A percentile compares a stretch with the other conserved stretches of the same genome.
phyloP scores from a whole-genome alignment of 176 grass and related monocot genomes.

The Leersia perrieri region DNA sequence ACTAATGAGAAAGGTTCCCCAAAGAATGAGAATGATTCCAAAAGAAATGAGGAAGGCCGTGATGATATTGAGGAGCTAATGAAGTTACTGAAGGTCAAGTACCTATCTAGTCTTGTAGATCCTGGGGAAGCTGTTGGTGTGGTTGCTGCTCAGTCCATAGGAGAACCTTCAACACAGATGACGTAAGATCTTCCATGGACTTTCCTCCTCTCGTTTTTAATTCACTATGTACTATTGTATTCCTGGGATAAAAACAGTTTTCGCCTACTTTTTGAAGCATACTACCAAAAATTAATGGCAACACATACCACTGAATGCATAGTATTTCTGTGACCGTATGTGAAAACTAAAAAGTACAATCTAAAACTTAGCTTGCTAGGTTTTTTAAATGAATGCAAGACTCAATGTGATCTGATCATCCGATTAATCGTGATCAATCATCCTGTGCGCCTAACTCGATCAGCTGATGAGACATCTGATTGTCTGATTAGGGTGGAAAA shows the following conservation, averaged over 20 bases:
- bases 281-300: not conserved
- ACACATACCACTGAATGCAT: not conserved
- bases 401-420: no score
- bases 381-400: no score
- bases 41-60: no score
- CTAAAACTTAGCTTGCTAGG: no score
- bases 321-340: no score
- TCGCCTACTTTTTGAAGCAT: not conserved
- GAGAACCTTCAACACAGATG: conserved; percentile 98
- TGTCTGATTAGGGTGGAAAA: no score
- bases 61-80: conserved; percentile 43
- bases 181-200: conserved; percentile 58
- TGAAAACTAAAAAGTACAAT: no score
- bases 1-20: no score
- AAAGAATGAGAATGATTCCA: no score
- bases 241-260: not conserved
- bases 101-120: conserved; percentile 62
- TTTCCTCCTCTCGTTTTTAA: not conserved
- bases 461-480: no score
- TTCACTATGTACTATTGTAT: not conserved
- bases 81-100: conserved; percentile 68
- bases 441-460: no score
- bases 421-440: no score
- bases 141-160: conserved; percentile 90
- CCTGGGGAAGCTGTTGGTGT: conserved; percentile 93